Evolutionary conservation across 768 basidiomycete species (phyloP), one percentile per base, ranked within the genome.

Genomic region (Psilocybe tampanensis): DNA sequence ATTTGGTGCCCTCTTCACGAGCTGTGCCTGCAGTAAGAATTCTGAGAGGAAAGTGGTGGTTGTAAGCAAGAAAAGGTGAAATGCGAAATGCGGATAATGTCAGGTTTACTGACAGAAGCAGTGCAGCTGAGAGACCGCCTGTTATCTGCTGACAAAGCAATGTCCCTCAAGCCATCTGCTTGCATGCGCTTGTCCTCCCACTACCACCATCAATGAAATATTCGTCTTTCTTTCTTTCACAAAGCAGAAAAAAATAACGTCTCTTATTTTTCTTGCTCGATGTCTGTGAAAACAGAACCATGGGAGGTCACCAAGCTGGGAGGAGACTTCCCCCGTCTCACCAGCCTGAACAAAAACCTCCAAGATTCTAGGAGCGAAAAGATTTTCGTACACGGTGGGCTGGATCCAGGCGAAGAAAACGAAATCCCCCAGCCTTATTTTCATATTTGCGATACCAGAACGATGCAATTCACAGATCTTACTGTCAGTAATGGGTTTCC

Each of bases 381-480:
- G 21, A 39, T 55, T 9, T 55, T 23, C 18, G 26, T 55, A 4
- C 42, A 55, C 21, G 54, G 54, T 19, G 54, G 54, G 4, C 36
- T 23, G 19, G n/a, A 48, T 8, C 39, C 17, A 1, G 39, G 19
- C 6, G 44, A 54, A 18, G 23, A 54, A n/a, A 1, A 17, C 5
- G 34, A 54, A 13, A 21, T 47, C 17, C 54, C 54, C 0, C 36
- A 26, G 18, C 33, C 44, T 8, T 34, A 47, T 47, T 36, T 54
- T 1, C 45, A 54, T 34, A 33, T 54, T 9, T 54, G 44, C 18
- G 54, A 54, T 34, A 54, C 45, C 15, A 11, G 21, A 11, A 47
- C 44, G n/a, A 54, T 47, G 44, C 22, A 54, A 18, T 54, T 54
- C 13, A 54, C 54, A 6, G 45, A 54, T 22, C 54, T 54, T 12